Base-by-base conservation (phyloP, 352 stramenopile genomes). In the Pythium utonaiense region DNA sequence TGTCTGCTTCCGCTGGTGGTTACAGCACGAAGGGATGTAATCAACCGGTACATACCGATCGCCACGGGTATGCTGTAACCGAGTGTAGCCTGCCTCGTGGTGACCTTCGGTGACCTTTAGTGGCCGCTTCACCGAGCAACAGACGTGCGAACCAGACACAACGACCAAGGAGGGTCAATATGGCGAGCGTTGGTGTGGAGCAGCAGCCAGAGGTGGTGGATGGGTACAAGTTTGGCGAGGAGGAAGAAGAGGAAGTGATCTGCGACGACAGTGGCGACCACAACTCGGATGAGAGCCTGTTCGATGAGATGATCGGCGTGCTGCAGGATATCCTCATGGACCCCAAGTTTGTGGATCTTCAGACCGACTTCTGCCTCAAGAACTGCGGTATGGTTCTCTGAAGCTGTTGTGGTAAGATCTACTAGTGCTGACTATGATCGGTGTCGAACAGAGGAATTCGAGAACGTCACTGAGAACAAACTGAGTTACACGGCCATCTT, bases 391-490 rank as follows among this genome's bases (percentile, higher is more conserved):
- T 10, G 58, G 12, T 28, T 34, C 27, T 28, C 3, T 14, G 3
- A n/a, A 27, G 40, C 17, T 25, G 10, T 30, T 34, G 17, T 41
- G 19, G 31, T 25, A 6, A 7, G 36, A 10, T 17, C 2, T 41
- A 30, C 14, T 47, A 10, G n/a, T 30, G n/a, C 28, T 69, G n/a
- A 63, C 38, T 56, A 30, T n/a, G n/a, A n/a, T 62, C n/a, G 12
- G 27, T 30, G 24, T 6, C 17, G 21, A 27, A 27, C 28, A 93
- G 83, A 93, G 72, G 80, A 89, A 19, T 93, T 93, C 53, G 82
- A 95, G 51, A 81, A 93, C 51, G 74, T 83, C 49, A 87, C 77
- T 0, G 82, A 95, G 67, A 93, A 95, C 67, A 95, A 93, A 24
- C 66, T 93, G 8, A 78, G 85, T 64, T 93, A 93, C 66, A 93